A percentile compares a stretch with the other conserved stretches of the same genome.
Evolutionary conservation across 306 rosid species (phyloP).

Genomic region (Sechiopsis laciniata): DNA sequence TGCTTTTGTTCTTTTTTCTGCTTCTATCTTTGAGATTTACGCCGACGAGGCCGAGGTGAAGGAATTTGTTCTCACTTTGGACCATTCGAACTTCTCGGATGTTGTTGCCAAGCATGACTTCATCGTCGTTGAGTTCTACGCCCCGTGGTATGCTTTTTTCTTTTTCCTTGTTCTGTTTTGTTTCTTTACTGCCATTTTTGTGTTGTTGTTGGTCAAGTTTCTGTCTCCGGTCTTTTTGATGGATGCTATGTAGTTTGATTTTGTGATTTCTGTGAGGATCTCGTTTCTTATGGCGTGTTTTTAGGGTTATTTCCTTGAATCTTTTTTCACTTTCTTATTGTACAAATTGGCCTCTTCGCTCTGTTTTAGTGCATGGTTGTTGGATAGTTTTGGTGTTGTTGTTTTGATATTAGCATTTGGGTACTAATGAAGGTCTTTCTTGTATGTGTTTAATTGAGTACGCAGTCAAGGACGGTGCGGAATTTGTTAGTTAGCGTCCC

Average conservation of each 20-base stretch:
- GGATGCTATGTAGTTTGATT: background rate
- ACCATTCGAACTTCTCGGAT: slow-evolving; percentile 69
- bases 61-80: slow-evolving; percentile 80
- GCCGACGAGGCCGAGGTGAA: slow-evolving; percentile 34
- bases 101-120: slow-evolving; percentile 63
- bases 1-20: slow-evolving; percentile 26
- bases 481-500: too few relatives aligned
- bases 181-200: background rate
- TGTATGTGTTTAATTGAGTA: background rate
- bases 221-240: background rate
- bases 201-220: background rate
- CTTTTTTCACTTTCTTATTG: background rate
- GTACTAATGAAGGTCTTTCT: background rate
- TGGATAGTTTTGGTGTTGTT: too few relatives aligned
- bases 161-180: slow-evolving; percentile 3
- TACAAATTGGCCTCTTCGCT: background rate
- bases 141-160: slow-evolving; percentile 59
- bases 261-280: slow-evolving; percentile 4
- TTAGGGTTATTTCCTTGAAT: background rate
- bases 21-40: slow-evolving; percentile 9
- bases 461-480: too few relatives aligned
- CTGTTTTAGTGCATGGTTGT: slow-evolving; percentile 7
- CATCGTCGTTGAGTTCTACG: slow-evolving; percentile 90
- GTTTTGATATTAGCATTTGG: background rate
- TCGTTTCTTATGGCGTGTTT: background rate